These are phyloP conservation scores for Chrysanthemum seticuspe DNA, from an alignment of 129 eudicot species.

Conservation along the genomic window DNA sequence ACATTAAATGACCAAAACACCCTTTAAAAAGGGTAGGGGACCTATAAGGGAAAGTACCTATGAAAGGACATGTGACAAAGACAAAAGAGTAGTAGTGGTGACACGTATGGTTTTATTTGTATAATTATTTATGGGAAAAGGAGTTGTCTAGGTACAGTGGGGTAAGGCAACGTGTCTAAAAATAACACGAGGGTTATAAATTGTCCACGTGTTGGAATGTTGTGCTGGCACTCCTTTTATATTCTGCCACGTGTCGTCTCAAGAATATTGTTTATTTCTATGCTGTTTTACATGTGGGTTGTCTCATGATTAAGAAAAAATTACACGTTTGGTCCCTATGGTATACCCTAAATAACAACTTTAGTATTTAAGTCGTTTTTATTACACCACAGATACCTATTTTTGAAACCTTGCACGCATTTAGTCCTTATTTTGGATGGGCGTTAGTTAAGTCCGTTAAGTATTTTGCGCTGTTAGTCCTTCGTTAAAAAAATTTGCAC, in stretches of 20 bases:
- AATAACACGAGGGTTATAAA: background rate
- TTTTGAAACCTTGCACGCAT: no score
- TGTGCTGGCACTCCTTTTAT: conserved; percentile 23
- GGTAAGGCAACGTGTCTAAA: conserved; percentile 45
- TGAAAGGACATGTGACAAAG: conserved; percentile 30
- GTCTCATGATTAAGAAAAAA: no score
- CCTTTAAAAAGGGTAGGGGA: conserved; percentile 26
- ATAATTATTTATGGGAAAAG: conserved; percentile 4
- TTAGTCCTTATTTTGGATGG: no score
- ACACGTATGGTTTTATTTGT: conserved; percentile 34
- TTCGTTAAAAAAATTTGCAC: no score
- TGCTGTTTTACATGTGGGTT: background rate
- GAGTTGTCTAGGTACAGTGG: conserved; percentile 35
- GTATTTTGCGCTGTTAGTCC: no score
- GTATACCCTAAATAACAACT: no score
- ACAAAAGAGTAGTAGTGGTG: conserved; percentile 24
- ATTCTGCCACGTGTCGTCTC: conserved; percentile 34
- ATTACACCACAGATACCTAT: no score
- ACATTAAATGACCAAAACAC: conserved; percentile 14
- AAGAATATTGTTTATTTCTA: conserved; percentile 16
- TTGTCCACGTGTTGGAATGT: conserved; percentile 40
- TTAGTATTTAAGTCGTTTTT: no score
- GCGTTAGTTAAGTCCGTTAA: no score
- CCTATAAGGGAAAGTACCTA: conserved; percentile 24
- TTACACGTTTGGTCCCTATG: no score